These are phyloP conservation scores for Nakazawaea ishiwadae DNA, from an alignment of 805 yeast species.

Conservation along the genomic window DNA sequence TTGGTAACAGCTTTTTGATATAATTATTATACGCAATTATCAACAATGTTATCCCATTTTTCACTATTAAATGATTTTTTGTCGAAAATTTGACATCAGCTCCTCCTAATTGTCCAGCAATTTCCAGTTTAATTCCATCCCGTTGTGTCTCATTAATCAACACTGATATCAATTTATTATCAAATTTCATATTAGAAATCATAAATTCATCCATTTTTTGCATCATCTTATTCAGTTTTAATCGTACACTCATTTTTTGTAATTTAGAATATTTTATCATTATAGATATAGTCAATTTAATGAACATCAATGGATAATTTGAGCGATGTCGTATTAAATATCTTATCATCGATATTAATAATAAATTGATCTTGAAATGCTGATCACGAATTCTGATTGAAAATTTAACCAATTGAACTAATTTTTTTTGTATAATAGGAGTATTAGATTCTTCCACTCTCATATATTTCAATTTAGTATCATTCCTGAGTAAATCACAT, in stretches of 20 bases:
- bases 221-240: constrained; percentile 3
- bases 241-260: not conserved
- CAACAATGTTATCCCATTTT: constrained; percentile 3
- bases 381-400: too few relatives aligned
- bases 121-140: constrained; percentile 1
- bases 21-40: not conserved
- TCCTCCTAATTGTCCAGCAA: not conserved
- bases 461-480: not conserved
- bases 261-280: not conserved
- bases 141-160: too few relatives aligned
- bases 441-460: too few relatives aligned
- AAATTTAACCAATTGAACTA: not conserved
- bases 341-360: constrained; percentile 1
- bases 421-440: too few relatives aligned
- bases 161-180: not conserved
- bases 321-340: constrained; percentile 1
- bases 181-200: not conserved
- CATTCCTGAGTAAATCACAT: constrained; percentile 2
- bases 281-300: not conserved
- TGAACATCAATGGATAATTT: not conserved
- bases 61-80: not conserved
- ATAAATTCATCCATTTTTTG: not conserved
- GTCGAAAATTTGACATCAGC: not conserved
- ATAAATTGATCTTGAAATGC: too few relatives aligned
- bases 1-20: constrained; percentile 3